Conservation (phyloP, 176 grass and related monocot species). For the Alloteropsis semialata region DNA sequence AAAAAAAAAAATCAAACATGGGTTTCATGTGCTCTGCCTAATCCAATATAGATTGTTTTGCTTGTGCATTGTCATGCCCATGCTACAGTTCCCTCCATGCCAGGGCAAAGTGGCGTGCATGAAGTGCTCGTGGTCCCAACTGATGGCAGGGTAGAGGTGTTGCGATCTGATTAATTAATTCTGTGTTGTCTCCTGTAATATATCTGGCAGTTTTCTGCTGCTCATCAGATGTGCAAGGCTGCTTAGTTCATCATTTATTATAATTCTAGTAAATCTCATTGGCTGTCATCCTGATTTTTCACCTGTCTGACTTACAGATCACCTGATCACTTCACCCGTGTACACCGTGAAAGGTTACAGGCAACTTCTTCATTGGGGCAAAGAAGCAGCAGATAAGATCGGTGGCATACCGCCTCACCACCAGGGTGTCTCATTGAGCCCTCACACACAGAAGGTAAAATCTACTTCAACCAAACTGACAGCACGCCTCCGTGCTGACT, state of each 20-base stretch:
- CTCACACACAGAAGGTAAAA: slow-evolving; percentile 12
- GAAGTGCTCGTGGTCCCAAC: not conserved
- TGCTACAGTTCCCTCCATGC: not conserved
- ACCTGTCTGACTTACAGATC: not conserved
- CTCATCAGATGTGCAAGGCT: not conserved
- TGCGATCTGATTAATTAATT: not conserved
- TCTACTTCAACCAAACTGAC: not conserved
- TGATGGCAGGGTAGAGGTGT: not conserved
- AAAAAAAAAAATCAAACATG: not conserved
- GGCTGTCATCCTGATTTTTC: not conserved
- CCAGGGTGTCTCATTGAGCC: not conserved
- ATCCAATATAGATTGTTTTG: not conserved
- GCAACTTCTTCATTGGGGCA: not conserved
- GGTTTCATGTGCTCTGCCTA: not conserved
- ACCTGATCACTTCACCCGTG: not conserved
- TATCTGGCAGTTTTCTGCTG: not conserved
- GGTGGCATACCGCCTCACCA: not conserved
- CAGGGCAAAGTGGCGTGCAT: not conserved
- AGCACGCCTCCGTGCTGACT: slow-evolving; percentile 3
- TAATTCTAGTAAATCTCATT: not conserved
- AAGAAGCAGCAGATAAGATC: not conserved
- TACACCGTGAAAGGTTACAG: not conserved
- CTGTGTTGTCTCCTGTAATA: not conserved
- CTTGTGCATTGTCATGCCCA: not conserved
- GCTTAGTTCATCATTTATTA: not conserved